Evolutionary conservation across 371 early-diverging fungal species (phyloP).

Genomic region (Mucor indicus): DNA sequence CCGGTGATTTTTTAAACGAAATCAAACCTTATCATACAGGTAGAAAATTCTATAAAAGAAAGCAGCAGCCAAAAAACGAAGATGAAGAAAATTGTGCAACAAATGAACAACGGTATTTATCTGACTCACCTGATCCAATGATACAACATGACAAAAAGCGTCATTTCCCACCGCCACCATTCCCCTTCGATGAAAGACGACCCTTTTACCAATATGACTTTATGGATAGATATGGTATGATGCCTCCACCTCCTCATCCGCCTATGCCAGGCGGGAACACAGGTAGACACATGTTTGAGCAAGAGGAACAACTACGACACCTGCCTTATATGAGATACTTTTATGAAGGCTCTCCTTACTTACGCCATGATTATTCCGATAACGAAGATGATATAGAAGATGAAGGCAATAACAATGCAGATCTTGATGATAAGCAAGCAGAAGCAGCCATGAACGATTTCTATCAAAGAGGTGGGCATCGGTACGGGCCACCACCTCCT

Average conservation of each 20-base stretch:
- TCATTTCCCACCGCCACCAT: slow-evolving; percentile 1
- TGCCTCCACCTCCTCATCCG: slow-evolving; percentile 2
- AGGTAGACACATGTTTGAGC: no score
- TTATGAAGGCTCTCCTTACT: neutral
- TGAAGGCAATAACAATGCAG: neutral
- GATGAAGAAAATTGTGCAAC: neutral
- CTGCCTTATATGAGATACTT: neutral
- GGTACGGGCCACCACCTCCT: neutral
- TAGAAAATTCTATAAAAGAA: neutral
- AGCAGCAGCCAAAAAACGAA: neutral
- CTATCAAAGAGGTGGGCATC: neutral
- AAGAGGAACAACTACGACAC: neutral
- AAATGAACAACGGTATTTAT: neutral
- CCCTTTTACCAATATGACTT: no score
- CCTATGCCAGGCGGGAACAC: no score
- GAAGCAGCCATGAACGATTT: slow-evolving; percentile 1
- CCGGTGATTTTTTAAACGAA: neutral
- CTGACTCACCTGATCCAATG: neutral
- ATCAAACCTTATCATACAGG: neutral
- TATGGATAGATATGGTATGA: no score
- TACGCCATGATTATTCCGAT: neutral
- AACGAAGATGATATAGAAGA: slow-evolving; percentile 7
- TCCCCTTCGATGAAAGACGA: no score
- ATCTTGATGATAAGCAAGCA: neutral
- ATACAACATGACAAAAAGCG: no score